Conservation (phyloP, 495 filamentous ascomycete species). For the Neurospora intermedia region DNA sequence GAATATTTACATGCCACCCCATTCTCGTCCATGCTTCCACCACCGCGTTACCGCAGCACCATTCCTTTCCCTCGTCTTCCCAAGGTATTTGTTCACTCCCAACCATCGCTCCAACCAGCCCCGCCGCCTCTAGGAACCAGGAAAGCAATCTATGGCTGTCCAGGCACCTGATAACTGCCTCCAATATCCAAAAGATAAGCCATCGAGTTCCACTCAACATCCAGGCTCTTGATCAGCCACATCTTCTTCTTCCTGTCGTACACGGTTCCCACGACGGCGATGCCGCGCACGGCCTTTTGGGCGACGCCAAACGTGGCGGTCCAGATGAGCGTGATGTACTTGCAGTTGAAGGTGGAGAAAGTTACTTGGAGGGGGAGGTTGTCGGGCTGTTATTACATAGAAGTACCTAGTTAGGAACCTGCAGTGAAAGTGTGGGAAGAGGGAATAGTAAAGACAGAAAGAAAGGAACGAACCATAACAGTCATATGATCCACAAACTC, state of each 20-base stretch:
- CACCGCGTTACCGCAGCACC: background rate
- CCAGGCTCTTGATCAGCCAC: constrained; percentile 21
- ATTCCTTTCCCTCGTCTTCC: too few species aligned
- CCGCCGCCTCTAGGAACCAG: too few species aligned
- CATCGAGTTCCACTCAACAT: constrained; percentile 24
- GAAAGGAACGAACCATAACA: background rate
- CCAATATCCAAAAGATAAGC: constrained; percentile 17
- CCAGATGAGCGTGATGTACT: constrained; percentile 20
- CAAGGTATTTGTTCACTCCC: too few species aligned
- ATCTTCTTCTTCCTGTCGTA: constrained; percentile 4
- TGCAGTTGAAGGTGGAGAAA: constrained; percentile 13
- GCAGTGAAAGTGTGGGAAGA: background rate
- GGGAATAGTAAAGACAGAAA: background rate
- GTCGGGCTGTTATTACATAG: constrained; percentile 11
- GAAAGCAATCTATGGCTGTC: background rate
- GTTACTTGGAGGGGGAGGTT: constrained; percentile 7
- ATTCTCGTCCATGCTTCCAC: background rate
- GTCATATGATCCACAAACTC: constrained; percentile 14
- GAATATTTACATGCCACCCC: background rate
- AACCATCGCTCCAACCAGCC: too few species aligned
- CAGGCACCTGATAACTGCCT: constrained; percentile 9
- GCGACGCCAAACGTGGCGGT: constrained; percentile 11
- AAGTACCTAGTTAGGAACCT: background rate
- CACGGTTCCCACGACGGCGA: constrained; percentile 15
- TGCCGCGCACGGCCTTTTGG: constrained; percentile 12